Percentiles rank a stretch among this genome's conserved stretches.
phyloP scores from a whole-genome alignment of 306 rosid species.

The Cyamopsis tetragonoloba region DNA sequence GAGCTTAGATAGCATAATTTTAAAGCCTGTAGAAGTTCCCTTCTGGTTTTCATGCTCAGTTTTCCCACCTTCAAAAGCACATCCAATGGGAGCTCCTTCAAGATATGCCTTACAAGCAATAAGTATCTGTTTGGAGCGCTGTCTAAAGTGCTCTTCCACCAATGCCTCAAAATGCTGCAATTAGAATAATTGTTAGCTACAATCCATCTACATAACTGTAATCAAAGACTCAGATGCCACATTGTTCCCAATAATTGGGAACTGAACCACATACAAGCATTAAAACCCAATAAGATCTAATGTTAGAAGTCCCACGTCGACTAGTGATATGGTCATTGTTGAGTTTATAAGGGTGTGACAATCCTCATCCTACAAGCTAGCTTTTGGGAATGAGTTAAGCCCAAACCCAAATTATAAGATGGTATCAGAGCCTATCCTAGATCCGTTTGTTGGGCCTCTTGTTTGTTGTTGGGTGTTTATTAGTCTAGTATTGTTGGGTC shows the following conservation, averaged over 20 bases:
- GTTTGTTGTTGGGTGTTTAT: too few species aligned
- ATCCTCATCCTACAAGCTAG: too few species aligned
- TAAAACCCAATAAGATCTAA: too few species aligned
- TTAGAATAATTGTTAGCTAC: constrained; percentile 10
- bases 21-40: constrained; percentile 83
- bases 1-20: constrained; percentile 87
- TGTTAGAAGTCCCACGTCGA: too few species aligned
- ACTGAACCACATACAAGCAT: background rate
- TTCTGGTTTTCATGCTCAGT: constrained; percentile 33
- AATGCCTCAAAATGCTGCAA: constrained; percentile 83
- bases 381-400: too few species aligned
- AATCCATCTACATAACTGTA: background rate
- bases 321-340: too few species aligned
- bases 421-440: too few species aligned
- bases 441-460: too few species aligned
- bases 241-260: background rate
- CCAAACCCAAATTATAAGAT: too few species aligned
- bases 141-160: constrained; percentile 72
- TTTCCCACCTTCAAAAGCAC: constrained; percentile 38
- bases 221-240: background rate
- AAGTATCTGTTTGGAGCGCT: constrained; percentile 50
- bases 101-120: constrained; percentile 68
- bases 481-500: too few species aligned
- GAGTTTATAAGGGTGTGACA: too few species aligned
- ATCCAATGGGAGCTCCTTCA: constrained; percentile 77